These are phyloP conservation scores for Sphagnum fallax DNA, from an alignment of 228 moss, liverwort and hornwort species.

Conservation along the genomic window DNA sequence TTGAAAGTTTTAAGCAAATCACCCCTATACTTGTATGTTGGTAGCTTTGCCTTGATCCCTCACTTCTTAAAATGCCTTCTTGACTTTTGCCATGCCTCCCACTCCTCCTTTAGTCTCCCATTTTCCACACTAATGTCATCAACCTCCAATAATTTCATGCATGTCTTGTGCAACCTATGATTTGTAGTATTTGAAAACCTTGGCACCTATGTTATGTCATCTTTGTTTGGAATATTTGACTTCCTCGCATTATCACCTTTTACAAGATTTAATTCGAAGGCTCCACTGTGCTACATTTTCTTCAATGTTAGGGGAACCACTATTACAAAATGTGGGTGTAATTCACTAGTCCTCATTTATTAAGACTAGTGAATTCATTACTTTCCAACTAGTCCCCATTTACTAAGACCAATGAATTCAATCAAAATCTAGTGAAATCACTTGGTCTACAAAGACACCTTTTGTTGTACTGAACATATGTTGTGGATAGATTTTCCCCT, in stretches of 20 bases:
- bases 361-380: too few relatives aligned
- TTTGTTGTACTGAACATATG: background rate
- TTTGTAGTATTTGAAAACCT: background rate
- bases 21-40: constrained; percentile 26
- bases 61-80: constrained; percentile 39
- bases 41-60: constrained; percentile 41
- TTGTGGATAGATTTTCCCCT: too few relatives aligned
- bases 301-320: constrained; percentile 48
- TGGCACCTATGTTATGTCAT: background rate
- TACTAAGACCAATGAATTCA: background rate
- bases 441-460: constrained; percentile 1
- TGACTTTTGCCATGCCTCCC: constrained; percentile 43
- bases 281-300: constrained; percentile 12
- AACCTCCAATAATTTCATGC: constrained; percentile 1
- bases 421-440: background rate
- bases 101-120: constrained; percentile 49
- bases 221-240: background rate
- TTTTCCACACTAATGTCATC: constrained; percentile 35
- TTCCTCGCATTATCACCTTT: background rate
- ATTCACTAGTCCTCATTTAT: too few relatives aligned
- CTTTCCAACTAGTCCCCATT: too few relatives aligned
- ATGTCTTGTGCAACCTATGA: background rate
- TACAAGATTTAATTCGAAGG: background rate
- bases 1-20: constrained; percentile 36
- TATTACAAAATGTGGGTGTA: constrained; percentile 3